Conservation (phyloP, 805 yeast species). For the Groenewaldozyma tartarivorans region DNA sequence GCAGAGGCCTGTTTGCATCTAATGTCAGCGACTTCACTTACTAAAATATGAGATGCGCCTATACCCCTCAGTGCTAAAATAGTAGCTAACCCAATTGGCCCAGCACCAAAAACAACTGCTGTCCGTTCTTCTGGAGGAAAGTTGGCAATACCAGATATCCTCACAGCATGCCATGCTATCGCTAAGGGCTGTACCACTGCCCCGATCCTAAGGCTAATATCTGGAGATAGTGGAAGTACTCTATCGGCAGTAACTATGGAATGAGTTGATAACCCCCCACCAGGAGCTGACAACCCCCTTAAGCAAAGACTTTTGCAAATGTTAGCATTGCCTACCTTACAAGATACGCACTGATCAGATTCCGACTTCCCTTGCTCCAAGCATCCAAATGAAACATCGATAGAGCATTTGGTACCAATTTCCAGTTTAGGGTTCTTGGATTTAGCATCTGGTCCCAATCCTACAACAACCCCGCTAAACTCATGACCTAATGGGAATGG, state of each 20-base stretch:
- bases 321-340: slow-evolving; percentile 43
- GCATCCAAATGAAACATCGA: slow-evolving; percentile 56
- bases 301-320: slow-evolving; percentile 33
- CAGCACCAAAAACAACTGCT: slow-evolving; percentile 44
- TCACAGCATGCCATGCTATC: slow-evolving; percentile 52
- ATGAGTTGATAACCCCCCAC: slow-evolving; percentile 48
- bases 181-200: slow-evolving; percentile 51
- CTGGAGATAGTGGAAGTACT: slow-evolving; percentile 34
- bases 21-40: slow-evolving; percentile 40
- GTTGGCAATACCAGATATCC: slow-evolving; percentile 27
- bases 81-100: slow-evolving; percentile 46
- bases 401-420: slow-evolving; percentile 50
- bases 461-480: slow-evolving; percentile 37
- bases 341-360: slow-evolving; percentile 35
- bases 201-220: slow-evolving; percentile 35
- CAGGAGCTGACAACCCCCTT: slow-evolving; percentile 45
- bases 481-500: slow-evolving; percentile 51
- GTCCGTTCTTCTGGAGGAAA: slow-evolving; percentile 30
- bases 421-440: slow-evolving; percentile 27
- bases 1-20: slow-evolving; percentile 32
- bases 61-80: slow-evolving; percentile 43
- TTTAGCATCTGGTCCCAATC: slow-evolving; percentile 38
- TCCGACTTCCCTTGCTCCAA: slow-evolving; percentile 19
- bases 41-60: slow-evolving; percentile 35
- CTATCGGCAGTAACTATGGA: slow-evolving; percentile 35